Evolutionary conservation across 768 basidiomycete species (phyloP).

Genomic region (Rhodotorula toruloides): DNA sequence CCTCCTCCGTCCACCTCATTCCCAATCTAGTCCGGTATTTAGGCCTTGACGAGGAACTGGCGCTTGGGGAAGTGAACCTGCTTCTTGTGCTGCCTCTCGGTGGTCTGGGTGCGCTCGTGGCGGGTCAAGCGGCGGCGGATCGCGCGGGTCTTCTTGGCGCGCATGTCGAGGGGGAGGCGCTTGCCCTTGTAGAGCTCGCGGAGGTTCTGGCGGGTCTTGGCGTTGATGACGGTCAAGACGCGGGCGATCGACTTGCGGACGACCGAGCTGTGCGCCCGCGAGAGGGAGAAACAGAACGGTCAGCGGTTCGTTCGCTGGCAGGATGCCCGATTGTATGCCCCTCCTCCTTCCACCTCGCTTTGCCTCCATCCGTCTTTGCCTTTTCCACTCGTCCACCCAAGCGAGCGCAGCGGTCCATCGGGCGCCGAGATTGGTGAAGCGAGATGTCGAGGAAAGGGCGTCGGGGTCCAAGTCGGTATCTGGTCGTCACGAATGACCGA

Average conservation of each 20-base stretch:
- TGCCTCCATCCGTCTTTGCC: too few species aligned
- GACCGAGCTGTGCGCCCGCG: constrained; percentile 71
- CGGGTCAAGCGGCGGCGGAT: constrained; percentile 90
- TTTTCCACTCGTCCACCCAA: too few species aligned
- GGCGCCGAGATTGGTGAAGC: too few species aligned
- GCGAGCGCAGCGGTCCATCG: too few species aligned
- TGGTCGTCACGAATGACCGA: too few species aligned
- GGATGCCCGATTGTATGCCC: background rate
- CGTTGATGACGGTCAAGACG: constrained; percentile 96
- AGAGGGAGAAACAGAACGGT: background rate
- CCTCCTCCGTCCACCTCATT: background rate
- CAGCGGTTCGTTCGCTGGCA: background rate
- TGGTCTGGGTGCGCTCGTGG: constrained; percentile 80
- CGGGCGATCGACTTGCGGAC: constrained; percentile 99
- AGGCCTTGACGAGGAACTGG: constrained; percentile 86
- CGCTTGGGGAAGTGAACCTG: constrained; percentile 43
- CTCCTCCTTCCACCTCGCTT: too few species aligned
- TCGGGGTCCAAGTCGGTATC: too few species aligned
- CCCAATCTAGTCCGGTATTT: constrained; percentile 1
- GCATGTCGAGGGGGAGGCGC: constrained; percentile 94
- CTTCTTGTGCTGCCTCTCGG: constrained; percentile 60
- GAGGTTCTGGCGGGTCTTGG: constrained; percentile 92
- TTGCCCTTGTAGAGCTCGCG: constrained; percentile 97
- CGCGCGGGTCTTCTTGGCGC: constrained; percentile 95
- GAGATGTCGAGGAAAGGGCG: too few species aligned